Evolutionary conservation across 1,139 yeast species (phyloP).

Genomic region (Yamadazyma diddensiae): DNA sequence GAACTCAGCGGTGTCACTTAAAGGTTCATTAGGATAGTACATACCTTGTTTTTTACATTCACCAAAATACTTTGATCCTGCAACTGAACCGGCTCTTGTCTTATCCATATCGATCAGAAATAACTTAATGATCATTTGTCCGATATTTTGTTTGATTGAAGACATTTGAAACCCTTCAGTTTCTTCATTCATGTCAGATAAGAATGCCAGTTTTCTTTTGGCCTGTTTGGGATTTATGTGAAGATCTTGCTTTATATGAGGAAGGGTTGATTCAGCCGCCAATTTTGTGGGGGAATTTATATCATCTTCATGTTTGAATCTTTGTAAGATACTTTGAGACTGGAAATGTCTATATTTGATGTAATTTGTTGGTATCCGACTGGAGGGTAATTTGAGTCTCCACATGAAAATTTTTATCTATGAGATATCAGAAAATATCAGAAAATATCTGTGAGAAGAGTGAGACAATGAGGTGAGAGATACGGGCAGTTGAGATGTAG

Average conservation of each 20-base stretch:
- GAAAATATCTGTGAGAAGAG: too few relatives aligned
- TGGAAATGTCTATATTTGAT: slow-evolving; percentile 8
- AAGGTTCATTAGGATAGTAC: slow-evolving; percentile 67
- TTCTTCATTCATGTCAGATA: slow-evolving; percentile 59
- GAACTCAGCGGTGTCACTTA: slow-evolving; percentile 62
- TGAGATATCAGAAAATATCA: too few relatives aligned
- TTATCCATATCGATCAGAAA: slow-evolving; percentile 88
- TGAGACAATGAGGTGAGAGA: too few relatives aligned
- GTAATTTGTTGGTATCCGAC: slow-evolving; percentile 3
- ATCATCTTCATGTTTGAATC: slow-evolving; percentile 9
- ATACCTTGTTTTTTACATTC: slow-evolving; percentile 84
- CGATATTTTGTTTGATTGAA: slow-evolving; percentile 65
- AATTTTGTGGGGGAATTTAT: slow-evolving; percentile 37
- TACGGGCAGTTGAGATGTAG: too few relatives aligned
- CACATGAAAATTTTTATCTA: too few relatives aligned
- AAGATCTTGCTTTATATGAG: slow-evolving; percentile 41
- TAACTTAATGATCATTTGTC: slow-evolving; percentile 64
- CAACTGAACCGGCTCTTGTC: slow-evolving; percentile 89
- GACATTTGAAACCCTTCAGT: slow-evolving; percentile 56
- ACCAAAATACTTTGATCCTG: slow-evolving; percentile 83
- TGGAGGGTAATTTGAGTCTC: too few relatives aligned
- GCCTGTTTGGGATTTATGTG: slow-evolving; percentile 41
- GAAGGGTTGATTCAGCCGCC: slow-evolving; percentile 50
- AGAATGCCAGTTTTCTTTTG: slow-evolving; percentile 44
- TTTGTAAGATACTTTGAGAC: slow-evolving; percentile 13